Conservation (phyloP, 1,139 yeast species). For the Hemisphaericaspora lyxosophila region DNA sequence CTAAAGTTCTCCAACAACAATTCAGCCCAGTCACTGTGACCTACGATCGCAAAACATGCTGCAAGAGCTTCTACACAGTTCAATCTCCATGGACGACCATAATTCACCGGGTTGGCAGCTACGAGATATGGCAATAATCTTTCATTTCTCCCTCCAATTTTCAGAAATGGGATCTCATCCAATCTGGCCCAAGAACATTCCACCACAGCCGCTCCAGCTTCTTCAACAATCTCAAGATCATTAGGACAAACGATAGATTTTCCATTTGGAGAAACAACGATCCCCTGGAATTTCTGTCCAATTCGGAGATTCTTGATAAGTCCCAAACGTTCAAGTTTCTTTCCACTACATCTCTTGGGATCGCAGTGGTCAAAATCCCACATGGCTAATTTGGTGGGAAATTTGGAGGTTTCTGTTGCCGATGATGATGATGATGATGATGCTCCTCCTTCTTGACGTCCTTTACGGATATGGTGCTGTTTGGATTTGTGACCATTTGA, state of each 20-base stretch:
- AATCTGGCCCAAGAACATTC: slow-evolving; percentile 98
- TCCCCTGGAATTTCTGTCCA: slow-evolving; percentile 89
- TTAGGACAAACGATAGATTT: slow-evolving; percentile 87
- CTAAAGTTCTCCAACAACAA: slow-evolving; percentile 74
- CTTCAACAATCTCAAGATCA: slow-evolving; percentile 75
- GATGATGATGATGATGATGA: slow-evolving; percentile 8
- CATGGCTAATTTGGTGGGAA: slow-evolving; percentile 78
- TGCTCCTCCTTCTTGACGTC: slow-evolving; percentile 46
- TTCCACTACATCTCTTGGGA: slow-evolving; percentile 96
- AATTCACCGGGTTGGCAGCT: slow-evolving; percentile 96
- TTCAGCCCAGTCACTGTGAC: slow-evolving; percentile 87
- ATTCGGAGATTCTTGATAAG: slow-evolving; percentile 72
- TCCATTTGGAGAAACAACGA: slow-evolving; percentile 93
- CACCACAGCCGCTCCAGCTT: slow-evolving; percentile 89
- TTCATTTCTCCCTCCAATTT: slow-evolving; percentile 90
- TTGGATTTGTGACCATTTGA: slow-evolving; percentile 62
- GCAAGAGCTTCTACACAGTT: slow-evolving; percentile 98
- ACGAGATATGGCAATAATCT: slow-evolving; percentile 86
- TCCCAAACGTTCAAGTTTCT: slow-evolving; percentile 87
- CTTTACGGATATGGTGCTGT: slow-evolving; percentile 49
- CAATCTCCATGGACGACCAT: slow-evolving; percentile 93
- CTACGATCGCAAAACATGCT: slow-evolving; percentile 94
- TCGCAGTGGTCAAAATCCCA: slow-evolving; percentile 99
- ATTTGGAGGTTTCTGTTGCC: slow-evolving; percentile 23
- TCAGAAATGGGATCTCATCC: slow-evolving; percentile 90